Evolutionary conservation across 176 grass and related monocot species (phyloP).

Genomic region (Hordeum marinum): DNA sequence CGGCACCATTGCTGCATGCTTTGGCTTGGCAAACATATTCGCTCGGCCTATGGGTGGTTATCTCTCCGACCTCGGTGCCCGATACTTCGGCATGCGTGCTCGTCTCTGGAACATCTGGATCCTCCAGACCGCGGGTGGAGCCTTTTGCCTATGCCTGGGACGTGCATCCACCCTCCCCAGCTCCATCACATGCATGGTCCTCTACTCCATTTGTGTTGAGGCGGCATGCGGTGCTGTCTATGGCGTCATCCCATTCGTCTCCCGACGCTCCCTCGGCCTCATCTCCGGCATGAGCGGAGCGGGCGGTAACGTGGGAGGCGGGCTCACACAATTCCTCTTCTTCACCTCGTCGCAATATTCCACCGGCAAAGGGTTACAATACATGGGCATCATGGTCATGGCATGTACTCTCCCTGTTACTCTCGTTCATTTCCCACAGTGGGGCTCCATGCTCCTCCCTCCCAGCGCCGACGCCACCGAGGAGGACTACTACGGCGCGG

Average conservation of each 20-base stretch:
- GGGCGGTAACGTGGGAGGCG: slow-evolving; percentile 63
- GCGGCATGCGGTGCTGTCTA: slow-evolving; percentile 75
- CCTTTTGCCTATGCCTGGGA: slow-evolving; percentile 68
- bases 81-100: slow-evolving; percentile 57
- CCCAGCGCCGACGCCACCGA: neutral
- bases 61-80: slow-evolving; percentile 51
- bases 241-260: slow-evolving; percentile 72
- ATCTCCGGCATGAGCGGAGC: slow-evolving; percentile 82
- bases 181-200: slow-evolving; percentile 60
- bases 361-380: neutral
- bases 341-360: neutral
- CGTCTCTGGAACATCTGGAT: slow-evolving; percentile 89
- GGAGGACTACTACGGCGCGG: neutral
- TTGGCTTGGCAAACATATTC: slow-evolving; percentile 82
- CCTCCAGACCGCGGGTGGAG: slow-evolving; percentile 75
- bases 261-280: slow-evolving; percentile 23
- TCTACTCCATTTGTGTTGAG: slow-evolving; percentile 75
- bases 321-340: slow-evolving; percentile 76
- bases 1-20: slow-evolving; percentile 76
- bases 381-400: neutral
- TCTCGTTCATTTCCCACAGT: neutral
- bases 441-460: neutral
- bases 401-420: neutral
- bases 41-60: slow-evolving; percentile 58
- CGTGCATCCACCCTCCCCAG: slow-evolving; percentile 34